Percentiles rank a stretch among this genome's conserved stretches.
Conservation (phyloP, 1,139 yeast genomes). For the Geotrichum cucujoidarum region DNA sequence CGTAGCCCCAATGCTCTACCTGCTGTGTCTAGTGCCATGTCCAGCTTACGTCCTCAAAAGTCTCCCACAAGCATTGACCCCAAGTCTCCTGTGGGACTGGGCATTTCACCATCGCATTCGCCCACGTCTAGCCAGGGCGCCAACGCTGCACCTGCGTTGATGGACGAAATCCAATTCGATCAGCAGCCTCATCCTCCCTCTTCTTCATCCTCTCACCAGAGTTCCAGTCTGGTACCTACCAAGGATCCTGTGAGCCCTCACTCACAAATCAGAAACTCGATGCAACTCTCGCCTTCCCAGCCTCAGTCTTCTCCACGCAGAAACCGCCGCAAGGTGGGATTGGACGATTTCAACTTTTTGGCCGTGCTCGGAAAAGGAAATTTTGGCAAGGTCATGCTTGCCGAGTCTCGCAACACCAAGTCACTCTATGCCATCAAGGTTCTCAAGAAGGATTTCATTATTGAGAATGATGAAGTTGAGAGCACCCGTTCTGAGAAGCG, state of each 20-base stretch:
- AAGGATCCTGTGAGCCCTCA: not conserved
- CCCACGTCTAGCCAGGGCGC: not conserved
- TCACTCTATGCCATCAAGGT: conserved; percentile 91
- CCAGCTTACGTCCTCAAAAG: conserved; percentile 17
- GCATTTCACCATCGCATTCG: not conserved
- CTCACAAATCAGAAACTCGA: conserved; percentile 4
- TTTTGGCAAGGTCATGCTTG: conserved; percentile 96
- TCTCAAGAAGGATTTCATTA: conserved; percentile 87
- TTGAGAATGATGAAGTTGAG: conserved; percentile 93
- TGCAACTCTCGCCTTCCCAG: conserved; percentile 6
- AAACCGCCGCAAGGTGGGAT: conserved; percentile 64
- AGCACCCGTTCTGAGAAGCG: conserved; percentile 91
- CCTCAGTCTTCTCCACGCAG: conserved; percentile 22
- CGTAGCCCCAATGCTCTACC: conserved; percentile 18
- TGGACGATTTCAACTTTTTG: conserved; percentile 88
- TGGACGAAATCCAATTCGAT: conserved; percentile 5
- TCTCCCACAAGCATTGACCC: conserved; percentile 11
- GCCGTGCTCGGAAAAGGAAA: conserved; percentile 97
- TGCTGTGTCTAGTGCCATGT: conserved; percentile 13
- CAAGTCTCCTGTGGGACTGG: not conserved
- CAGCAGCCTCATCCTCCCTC: not conserved
- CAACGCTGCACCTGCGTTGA: not conserved
- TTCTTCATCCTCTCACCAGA: not conserved
- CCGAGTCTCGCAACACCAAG: conserved; percentile 77
- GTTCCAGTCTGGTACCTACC: not conserved